Base-by-base conservation (phyloP, 1,284 basidiomycete genomes). In the Cerrena zonata region DNA sequence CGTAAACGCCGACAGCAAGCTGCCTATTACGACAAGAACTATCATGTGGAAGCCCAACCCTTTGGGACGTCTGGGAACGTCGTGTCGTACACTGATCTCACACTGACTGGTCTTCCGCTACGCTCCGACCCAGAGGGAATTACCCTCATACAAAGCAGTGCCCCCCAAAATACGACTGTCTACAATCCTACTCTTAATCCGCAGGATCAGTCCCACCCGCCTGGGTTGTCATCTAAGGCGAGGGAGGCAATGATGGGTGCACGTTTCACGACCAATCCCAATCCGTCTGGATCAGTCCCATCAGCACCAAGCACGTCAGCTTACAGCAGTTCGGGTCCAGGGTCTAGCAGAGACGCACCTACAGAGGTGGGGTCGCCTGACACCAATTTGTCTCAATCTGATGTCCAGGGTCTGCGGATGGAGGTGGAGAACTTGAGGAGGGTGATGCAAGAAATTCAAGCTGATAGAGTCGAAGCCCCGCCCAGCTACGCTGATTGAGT, bases 401-500 rank as follows among this genome's bases (percentile, higher is more conserved):
- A 47, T n/a, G 45, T 47, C 5, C 7, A 5, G 30, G 45, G 30
- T 13, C 21, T 47, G 25, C 24, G 45, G 5, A 21, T 21, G 7
- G 45, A 47, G 30, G 30, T 47, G 22, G 45, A 47, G 43, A 45
- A 45, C 18, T 26, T 45, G 43, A 22, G 23, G 25, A 22, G 43
- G 11, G 43, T 45, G 18, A 26, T 45, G 21, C 24, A 23, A 23
- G 13, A 18, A 15, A 21, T 45, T 15, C 30, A 34, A 15, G 30
- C 15, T 34, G 30, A 34, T 7, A 34, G 30, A 15, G 30, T 34
- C 7, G 30, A 34, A 15, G 7, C 30, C 15, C 30, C 30, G 30
- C 30, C 30, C 7, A 34, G 30, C 30, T 34, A 34, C 15, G 30
- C 30, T 34, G 30, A 34, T 15, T 34, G 30, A 34, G 30, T 34